Evolutionary conservation across 2,329 filamentous ascomycete genomes (phyloP).

Genomic region (Lecanosticta acicola): DNA sequence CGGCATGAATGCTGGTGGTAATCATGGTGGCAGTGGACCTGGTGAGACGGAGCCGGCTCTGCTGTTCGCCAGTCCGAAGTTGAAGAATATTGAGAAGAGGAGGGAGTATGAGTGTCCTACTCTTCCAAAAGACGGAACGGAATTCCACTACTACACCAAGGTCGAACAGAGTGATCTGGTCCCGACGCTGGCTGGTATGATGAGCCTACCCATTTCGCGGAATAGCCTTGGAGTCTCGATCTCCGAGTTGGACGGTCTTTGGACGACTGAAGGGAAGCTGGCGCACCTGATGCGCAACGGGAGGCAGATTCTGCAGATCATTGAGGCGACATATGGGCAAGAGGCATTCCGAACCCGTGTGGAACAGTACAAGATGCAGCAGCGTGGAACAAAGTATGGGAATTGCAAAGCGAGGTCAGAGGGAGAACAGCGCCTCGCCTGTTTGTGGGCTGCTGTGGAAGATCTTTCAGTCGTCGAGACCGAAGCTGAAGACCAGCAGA

Average conservation of each 20-base stretch:
- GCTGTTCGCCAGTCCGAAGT: slow-evolving; percentile 54
- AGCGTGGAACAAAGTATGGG: slow-evolving; percentile 4
- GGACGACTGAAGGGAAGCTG: slow-evolving; percentile 46
- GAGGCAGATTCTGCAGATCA: slow-evolving; percentile 69
- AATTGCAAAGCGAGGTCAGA: slow-evolving; percentile 16
- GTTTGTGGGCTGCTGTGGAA: slow-evolving; percentile 19
- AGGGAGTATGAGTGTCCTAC: slow-evolving; percentile 45
- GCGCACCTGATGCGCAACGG: slow-evolving; percentile 73
- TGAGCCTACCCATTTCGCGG: slow-evolving; percentile 80
- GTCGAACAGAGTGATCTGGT: slow-evolving; percentile 95
- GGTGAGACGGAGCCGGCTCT: slow-evolving; percentile 92
- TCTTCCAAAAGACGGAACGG: slow-evolving; percentile 48
- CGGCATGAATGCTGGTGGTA: slow-evolving; percentile 98
- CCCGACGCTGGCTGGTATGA: slow-evolving; percentile 76
- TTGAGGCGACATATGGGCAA: slow-evolving; percentile 62
- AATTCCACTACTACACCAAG: slow-evolving; percentile 76
- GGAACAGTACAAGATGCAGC: slow-evolving; percentile 1
- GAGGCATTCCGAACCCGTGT: slow-evolving; percentile 17
- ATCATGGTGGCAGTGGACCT: slow-evolving; percentile 88
- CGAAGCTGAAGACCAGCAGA: slow-evolving; percentile 10
- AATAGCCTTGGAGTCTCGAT: slow-evolving; percentile 91
- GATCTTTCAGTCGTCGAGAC: background rate
- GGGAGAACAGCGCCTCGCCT: slow-evolving; percentile 21
- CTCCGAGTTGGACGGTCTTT: slow-evolving; percentile 69
- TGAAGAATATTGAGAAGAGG: slow-evolving; percentile 16